Evolutionary conservation across 208 protist genomes (phyloP).

Genomic region (Balamuthia mandrillaris): DNA sequence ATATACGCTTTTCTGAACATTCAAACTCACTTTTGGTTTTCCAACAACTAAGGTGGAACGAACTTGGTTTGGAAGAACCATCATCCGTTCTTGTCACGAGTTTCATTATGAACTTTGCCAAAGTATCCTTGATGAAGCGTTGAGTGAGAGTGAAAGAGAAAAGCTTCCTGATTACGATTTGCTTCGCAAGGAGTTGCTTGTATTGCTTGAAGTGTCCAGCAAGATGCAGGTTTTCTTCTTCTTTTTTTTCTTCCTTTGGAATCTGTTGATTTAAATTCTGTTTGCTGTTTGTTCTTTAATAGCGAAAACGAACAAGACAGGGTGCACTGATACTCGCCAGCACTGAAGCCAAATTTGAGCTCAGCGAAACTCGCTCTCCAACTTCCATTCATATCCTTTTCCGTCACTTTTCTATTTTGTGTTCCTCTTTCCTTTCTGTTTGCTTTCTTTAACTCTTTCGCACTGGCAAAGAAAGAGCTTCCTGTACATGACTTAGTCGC

Average conservation of each 20-base stretch:
- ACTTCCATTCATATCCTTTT: background rate
- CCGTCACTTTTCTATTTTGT: background rate
- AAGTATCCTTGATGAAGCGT: background rate
- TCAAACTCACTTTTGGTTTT: too few species aligned
- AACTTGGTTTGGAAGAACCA: conserved; percentile 87
- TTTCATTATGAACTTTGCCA: conserved; percentile 92
- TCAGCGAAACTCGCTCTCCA: background rate
- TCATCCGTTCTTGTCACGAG: conserved; percentile 85
- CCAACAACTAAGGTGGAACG: too few species aligned
- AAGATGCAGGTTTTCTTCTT: background rate
- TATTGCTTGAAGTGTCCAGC: background rate
- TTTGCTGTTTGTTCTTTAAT: background rate
- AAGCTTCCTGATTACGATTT: background rate
- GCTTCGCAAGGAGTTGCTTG: background rate
- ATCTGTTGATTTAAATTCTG: background rate
- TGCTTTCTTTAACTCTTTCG: background rate
- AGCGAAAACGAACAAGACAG: background rate
- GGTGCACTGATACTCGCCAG: conserved; percentile 22
- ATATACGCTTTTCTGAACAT: too few species aligned
- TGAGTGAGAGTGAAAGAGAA: background rate
- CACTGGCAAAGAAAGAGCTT: conserved; percentile 44
- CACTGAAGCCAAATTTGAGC: conserved; percentile 6
- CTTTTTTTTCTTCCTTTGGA: background rate
- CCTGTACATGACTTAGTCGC: conserved; percentile 70
- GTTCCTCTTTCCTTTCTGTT: background rate